Percentiles rank a stretch among this genome's conserved stretches.
Conservation (phyloP, 441 rosid species). For the Gossypium gossypioides region DNA sequence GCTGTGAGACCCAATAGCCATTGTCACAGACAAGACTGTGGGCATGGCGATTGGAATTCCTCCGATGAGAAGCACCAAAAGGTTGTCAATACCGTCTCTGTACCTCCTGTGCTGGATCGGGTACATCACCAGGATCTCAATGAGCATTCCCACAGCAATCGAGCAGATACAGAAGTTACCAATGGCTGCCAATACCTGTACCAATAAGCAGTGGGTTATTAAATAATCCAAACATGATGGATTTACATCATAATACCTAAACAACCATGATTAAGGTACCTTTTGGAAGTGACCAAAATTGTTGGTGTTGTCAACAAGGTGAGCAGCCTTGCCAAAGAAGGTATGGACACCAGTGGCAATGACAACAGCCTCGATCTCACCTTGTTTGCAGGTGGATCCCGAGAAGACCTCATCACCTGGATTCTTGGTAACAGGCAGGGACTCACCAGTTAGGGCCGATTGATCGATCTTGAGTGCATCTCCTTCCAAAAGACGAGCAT, state of each 20-base stretch:
- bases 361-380: conserved; percentile 85
- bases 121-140: conserved; percentile 73
- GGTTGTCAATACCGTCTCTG: conserved; percentile 81
- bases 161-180: conserved; percentile 98
- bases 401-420: conserved; percentile 70
- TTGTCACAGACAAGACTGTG: conserved; percentile 84
- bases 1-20: conserved; percentile 94
- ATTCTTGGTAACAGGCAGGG: conserved; percentile 63
- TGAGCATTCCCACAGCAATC: conserved; percentile 60
- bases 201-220: background rate
- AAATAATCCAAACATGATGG: background rate
- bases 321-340: conserved; percentile 95
- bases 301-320: conserved; percentile 85
- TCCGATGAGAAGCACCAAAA: conserved; percentile 85
- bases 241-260: background rate
- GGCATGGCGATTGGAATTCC: conserved; percentile 99
- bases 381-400: conserved; percentile 91
- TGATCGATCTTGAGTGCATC: conserved; percentile 90
- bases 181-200: conserved; percentile 72
- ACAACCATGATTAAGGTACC: conserved; percentile 25
- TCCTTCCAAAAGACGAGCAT: conserved; percentile 84
- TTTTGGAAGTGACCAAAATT: conserved; percentile 84
- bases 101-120: conserved; percentile 61
- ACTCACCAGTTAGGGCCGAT: conserved; percentile 83
- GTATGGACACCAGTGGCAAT: conserved; percentile 91